Evolutionary conservation across 176 grass and related monocot genomes (phyloP).

Genomic region (Ensete ventricosum): DNA sequence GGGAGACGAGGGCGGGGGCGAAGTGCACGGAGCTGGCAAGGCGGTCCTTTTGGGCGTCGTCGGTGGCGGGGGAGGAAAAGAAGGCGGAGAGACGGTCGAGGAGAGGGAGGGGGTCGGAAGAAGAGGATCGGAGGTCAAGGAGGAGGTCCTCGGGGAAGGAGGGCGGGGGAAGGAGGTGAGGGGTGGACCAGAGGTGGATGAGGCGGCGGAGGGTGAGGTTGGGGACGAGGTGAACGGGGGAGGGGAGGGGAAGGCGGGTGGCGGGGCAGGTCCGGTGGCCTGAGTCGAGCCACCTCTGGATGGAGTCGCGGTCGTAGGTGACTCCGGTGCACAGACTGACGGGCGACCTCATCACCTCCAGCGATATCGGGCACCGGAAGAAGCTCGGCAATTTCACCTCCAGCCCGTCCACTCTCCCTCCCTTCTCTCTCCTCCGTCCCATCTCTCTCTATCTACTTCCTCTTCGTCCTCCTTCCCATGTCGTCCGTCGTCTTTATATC

Average conservation of each 20-base stretch:
- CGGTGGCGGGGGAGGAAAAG: constrained; percentile 18
- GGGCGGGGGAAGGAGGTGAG: constrained; percentile 15
- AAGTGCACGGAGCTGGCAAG: constrained; percentile 26
- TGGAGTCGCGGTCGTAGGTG: constrained; percentile 86
- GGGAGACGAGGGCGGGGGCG: constrained; percentile 29
- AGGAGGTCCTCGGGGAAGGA: constrained; percentile 31
- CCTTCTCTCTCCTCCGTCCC: constrained; percentile 33
- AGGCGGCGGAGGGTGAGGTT: constrained; percentile 21
- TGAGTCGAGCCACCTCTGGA: constrained; percentile 83
- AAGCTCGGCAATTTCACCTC: constrained; percentile 73
- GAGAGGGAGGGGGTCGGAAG: constrained; percentile 35
- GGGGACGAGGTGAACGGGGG: constrained; percentile 55
- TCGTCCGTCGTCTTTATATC: neutral
- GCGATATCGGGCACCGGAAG: constrained; percentile 91
- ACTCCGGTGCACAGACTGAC: constrained; percentile 95
- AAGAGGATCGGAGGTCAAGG: constrained; percentile 27
- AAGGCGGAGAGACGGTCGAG: constrained; percentile 40
- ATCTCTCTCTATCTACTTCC: neutral
- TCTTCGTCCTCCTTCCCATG: neutral
- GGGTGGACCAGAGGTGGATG: constrained; percentile 7
- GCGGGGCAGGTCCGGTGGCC: constrained; percentile 86
- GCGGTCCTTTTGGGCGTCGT: constrained; percentile 22
- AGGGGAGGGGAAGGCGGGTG: constrained; percentile 61
- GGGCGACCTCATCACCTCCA: constrained; percentile 94
- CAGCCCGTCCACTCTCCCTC: constrained; percentile 22